Conservation (phyloP, 208 protist species). For the Crithidia sp. region DNA sequence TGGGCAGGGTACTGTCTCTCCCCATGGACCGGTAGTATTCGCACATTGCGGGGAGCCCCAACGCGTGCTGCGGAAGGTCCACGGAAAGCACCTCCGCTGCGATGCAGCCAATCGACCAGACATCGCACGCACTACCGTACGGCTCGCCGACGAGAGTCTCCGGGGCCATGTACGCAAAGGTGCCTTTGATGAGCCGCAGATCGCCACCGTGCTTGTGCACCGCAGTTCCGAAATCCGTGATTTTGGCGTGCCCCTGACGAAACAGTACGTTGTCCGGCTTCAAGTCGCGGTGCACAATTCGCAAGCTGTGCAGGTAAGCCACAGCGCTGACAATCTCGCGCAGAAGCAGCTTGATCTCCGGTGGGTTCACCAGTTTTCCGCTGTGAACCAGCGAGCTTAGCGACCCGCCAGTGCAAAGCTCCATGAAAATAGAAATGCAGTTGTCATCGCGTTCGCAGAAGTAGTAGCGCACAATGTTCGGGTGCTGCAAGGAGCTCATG, state of each 20-base stretch:
- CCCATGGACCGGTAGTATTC: conserved; percentile 72
- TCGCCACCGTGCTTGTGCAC: conserved; percentile 56
- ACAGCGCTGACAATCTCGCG: conserved; percentile 74
- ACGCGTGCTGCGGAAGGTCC: conserved; percentile 51
- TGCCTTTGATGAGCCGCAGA: conserved; percentile 69
- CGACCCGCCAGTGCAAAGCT: conserved; percentile 83
- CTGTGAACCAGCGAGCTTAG: conserved; percentile 62
- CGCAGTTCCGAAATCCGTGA: conserved; percentile 87
- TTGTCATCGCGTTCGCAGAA: conserved; percentile 81
- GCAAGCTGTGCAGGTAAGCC: conserved; percentile 75
- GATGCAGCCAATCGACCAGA: conserved; percentile 96
- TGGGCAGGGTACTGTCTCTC: conserved; percentile 41
- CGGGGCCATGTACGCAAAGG: conserved; percentile 92
- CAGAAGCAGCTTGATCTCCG: conserved; percentile 61
- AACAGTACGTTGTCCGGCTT: conserved; percentile 90
- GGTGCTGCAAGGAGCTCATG: conserved; percentile 80
- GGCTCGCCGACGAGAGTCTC: conserved; percentile 87
- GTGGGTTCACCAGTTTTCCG: conserved; percentile 42
- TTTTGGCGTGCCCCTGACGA: conserved; percentile 62
- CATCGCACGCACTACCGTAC: conserved; percentile 93
- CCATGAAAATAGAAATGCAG: conserved; percentile 92
- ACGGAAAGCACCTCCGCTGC: conserved; percentile 87
- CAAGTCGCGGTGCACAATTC: conserved; percentile 85
- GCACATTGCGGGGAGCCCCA: conserved; percentile 73
- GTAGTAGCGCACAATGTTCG: conserved; percentile 87